Evolutionary conservation across 495 filamentous ascomycete species (phyloP).

Genomic region (Hyphodiscus hymeniophilus): DNA sequence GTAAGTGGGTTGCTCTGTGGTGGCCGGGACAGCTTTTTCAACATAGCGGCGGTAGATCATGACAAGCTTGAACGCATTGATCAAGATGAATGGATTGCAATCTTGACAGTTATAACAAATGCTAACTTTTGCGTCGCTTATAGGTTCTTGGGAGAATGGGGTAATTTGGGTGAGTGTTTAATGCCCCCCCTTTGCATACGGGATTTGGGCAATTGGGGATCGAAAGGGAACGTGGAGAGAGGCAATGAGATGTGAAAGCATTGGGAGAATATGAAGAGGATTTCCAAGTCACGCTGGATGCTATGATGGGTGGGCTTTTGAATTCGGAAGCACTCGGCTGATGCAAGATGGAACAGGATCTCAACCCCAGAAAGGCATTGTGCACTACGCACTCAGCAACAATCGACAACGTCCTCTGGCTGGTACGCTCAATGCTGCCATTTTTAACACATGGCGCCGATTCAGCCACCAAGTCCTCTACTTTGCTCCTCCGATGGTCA

Average conservation of each 20-base stretch:
- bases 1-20: conserved; percentile 44
- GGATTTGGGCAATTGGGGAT: background rate
- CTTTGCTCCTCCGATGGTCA: conserved; percentile 57
- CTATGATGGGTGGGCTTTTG: background rate
- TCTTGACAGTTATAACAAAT: conserved; percentile 11
- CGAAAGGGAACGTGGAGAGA: too few species aligned
- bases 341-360: conserved; percentile 26
- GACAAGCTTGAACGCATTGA: conserved; percentile 18
- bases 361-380: conserved; percentile 54
- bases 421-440: conserved; percentile 50
- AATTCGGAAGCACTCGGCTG: conserved; percentile 2
- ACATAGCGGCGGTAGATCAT: conserved; percentile 17
- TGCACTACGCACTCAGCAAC: conserved; percentile 51
- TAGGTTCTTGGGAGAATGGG: conserved; percentile 84
- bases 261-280: background rate
- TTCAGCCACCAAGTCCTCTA: conserved; percentile 55
- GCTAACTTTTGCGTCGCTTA: conserved; percentile 26
- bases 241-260: background rate
- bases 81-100: conserved; percentile 7
- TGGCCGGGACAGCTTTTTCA: conserved; percentile 8
- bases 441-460: conserved; percentile 56
- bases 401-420: conserved; percentile 61
- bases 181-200: background rate
- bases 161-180: conserved; percentile 62
- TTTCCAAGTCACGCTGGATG: background rate